Conservation (phyloP, 768 basidiomycete genomes). For the Cyathus striatus region DNA sequence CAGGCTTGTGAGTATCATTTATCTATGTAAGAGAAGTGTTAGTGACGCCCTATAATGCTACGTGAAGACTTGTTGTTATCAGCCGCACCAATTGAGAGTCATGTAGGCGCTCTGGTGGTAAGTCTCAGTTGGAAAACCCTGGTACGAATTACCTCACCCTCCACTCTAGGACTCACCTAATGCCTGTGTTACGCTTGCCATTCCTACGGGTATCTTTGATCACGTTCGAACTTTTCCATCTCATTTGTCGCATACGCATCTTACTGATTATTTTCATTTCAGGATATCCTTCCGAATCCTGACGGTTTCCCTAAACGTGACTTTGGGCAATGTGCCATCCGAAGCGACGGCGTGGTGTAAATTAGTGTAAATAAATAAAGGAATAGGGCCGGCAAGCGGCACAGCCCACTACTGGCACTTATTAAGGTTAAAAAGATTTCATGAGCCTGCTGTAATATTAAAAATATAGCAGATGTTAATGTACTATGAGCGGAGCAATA, state of each 20-base stretch:
- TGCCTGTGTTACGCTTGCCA: conserved; percentile 68
- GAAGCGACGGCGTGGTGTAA: conserved; percentile 50
- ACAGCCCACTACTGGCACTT: too few species aligned
- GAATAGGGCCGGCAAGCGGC: too few species aligned
- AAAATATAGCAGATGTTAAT: too few species aligned
- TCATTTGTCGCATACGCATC: not conserved
- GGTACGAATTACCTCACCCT: not conserved
- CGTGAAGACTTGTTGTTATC: conserved; percentile 56
- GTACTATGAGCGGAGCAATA: too few species aligned
- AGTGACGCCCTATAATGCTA: not conserved
- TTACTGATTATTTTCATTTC: not conserved
- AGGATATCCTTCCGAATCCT: conserved; percentile 67
- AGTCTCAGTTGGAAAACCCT: conserved; percentile 15
- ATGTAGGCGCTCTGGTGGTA: conserved; percentile 67
- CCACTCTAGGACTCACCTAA: conserved; percentile 62
- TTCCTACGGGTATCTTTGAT: conserved; percentile 78
- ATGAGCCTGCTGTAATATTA: too few species aligned
- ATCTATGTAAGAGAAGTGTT: not conserved
- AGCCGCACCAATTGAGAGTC: conserved; percentile 66
- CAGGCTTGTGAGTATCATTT: conserved; percentile 55
- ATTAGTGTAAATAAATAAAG: too few species aligned
- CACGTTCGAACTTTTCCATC: conserved; percentile 33
- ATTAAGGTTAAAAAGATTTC: too few species aligned
- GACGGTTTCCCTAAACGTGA: conserved; percentile 55
- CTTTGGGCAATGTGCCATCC: conserved; percentile 62